These are phyloP conservation scores for Obelidium mucronatum DNA, from an alignment of 192 early-diverging fungal genomes.

Conservation along the genomic window DNA sequence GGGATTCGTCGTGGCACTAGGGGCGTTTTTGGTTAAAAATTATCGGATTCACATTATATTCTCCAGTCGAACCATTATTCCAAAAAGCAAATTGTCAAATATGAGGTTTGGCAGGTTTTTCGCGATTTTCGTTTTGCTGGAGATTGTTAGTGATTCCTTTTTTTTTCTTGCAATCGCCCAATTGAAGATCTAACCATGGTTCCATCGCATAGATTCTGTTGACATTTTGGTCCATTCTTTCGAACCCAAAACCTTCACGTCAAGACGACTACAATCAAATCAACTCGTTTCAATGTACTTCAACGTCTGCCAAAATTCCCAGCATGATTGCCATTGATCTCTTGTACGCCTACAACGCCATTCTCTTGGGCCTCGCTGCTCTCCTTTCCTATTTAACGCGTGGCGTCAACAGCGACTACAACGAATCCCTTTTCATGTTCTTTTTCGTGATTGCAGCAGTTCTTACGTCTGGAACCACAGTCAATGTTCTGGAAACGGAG, in stretches of 20 bases:
- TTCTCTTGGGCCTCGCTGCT: neutral
- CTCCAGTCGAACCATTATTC: slow-evolving; percentile 28
- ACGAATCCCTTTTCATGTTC: slow-evolving; percentile 23
- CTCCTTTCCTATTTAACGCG: slow-evolving; percentile 6
- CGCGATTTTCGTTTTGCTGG: neutral
- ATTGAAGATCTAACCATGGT: neutral
- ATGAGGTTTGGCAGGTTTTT: slow-evolving; percentile 6
- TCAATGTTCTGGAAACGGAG: neutral
- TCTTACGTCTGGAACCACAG: neutral
- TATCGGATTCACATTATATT: slow-evolving; percentile 22
- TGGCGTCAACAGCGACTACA: slow-evolving; percentile 21
- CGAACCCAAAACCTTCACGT: slow-evolving; percentile 6
- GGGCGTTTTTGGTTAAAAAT: slow-evolving; percentile 15
- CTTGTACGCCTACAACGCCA: slow-evolving; percentile 4
- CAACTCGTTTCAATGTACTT: neutral
- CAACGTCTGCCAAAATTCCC: neutral
- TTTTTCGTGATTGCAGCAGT: neutral
- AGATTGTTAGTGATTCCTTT: neutral
- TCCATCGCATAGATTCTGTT: neutral
- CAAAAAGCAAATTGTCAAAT: slow-evolving; percentile 19
- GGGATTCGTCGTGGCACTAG: slow-evolving; percentile 5
- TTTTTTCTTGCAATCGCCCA: too few species aligned
- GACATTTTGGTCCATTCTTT: neutral
- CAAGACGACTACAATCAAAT: neutral
- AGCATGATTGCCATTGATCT: neutral